These are phyloP conservation scores for Fragaria ananassa DNA, from an alignment of 306 rosid species.

Conservation along the genomic window DNA sequence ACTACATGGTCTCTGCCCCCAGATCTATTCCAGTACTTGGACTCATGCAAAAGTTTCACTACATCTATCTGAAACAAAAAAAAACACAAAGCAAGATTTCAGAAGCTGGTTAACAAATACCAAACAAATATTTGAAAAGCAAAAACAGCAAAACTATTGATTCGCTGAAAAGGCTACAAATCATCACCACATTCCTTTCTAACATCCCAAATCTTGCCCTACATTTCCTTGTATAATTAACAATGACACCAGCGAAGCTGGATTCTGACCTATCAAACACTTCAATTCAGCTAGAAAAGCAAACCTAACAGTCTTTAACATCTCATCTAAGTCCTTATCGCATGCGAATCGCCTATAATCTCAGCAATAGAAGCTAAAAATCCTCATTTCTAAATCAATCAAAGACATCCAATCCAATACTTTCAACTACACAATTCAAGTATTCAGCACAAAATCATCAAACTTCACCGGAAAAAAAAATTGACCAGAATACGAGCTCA, in stretches of 20 bases:
- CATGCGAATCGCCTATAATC: not conserved
- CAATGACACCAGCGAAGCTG: not conserved
- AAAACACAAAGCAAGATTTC: not conserved
- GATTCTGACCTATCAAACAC: not conserved
- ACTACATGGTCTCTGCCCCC: conserved; percentile 86
- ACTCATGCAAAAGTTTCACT: conserved; percentile 50
- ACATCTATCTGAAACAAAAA: conserved; percentile 69
- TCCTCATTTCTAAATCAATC: conserved; percentile 7
- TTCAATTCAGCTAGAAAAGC: not conserved
- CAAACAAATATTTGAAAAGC: not conserved
- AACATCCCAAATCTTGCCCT: not conserved
- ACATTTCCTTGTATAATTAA: not conserved
- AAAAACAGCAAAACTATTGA: not conserved
- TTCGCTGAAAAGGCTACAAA: not conserved
- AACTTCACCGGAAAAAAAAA: not conserved
- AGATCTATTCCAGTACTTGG: conserved; percentile 80
- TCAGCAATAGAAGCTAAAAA: not conserved
- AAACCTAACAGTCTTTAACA: not conserved
- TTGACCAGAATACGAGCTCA: not conserved
- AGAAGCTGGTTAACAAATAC: not conserved
- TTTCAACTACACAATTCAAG: not conserved
- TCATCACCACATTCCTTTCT: conserved; percentile 3
- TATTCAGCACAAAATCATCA: not conserved
- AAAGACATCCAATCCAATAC: not conserved
- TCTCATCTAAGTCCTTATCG: not conserved